phyloP scores from a whole-genome alignment of 2,329 filamentous ascomycete genomes.

The Byssothecium circinans region DNA sequence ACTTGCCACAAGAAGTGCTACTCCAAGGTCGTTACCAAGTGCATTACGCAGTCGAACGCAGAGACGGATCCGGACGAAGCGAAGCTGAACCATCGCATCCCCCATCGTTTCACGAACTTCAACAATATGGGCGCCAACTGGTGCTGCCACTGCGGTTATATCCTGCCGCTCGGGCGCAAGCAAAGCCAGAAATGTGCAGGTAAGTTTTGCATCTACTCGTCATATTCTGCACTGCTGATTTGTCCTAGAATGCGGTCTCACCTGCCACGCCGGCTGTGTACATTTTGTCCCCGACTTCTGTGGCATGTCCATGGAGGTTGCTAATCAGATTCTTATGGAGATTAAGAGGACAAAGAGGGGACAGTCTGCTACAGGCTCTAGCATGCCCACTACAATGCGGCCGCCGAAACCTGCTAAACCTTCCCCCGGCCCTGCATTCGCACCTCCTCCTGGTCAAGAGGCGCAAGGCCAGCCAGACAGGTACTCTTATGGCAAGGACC shows the following conservation, averaged over 20 bases:
- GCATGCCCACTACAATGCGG: conserved; percentile 47
- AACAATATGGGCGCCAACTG: conserved; percentile 98
- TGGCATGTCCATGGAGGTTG: conserved; percentile 97
- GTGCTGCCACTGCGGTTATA: conserved; percentile 98
- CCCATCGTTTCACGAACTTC: conserved; percentile 94
- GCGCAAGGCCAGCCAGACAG: conserved; percentile 43
- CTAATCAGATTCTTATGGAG: conserved; percentile 88
- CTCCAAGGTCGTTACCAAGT: conserved; percentile 94
- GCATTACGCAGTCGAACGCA: conserved; percentile 98
- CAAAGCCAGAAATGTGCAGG: conserved; percentile 90
- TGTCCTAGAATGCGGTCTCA: conserved; percentile 78
- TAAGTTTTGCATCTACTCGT: conserved; percentile 47
- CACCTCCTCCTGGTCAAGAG: conserved; percentile 35
- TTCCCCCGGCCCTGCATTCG: conserved; percentile 34
- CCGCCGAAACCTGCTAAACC: conserved; percentile 50
- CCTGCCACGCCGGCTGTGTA: conserved; percentile 86
- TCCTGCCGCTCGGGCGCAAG: conserved; percentile 91
- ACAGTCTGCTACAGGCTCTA: conserved; percentile 56
- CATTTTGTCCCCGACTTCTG: conserved; percentile 98
- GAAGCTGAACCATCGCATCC: conserved; percentile 99
- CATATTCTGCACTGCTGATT: conserved; percentile 20
- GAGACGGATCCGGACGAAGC: conserved; percentile 98
- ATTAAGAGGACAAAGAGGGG: conserved; percentile 78
- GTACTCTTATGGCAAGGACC: conserved; percentile 54
- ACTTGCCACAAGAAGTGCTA: conserved; percentile 99